A percentile compares a stretch with the other conserved stretches of the same genome.
phyloP scores from a whole-genome alignment of 257 asterid species.

The Paraleonurus japonicus region DNA sequence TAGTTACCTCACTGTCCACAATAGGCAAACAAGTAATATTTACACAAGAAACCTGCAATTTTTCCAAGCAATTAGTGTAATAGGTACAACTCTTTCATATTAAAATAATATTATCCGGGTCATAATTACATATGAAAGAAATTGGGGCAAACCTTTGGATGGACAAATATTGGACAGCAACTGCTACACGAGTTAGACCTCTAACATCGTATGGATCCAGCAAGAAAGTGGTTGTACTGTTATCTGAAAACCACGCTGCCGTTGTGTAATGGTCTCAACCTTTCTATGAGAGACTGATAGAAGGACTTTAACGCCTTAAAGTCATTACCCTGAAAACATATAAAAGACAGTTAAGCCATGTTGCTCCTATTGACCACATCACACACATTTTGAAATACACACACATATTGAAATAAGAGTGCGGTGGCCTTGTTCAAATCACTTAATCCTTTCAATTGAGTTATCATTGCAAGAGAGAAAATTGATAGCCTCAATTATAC shows the following conservation, averaged over 20 bases:
- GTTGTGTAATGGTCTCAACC: constrained; percentile 76
- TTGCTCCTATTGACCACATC: background rate
- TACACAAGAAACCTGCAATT: constrained; percentile 69
- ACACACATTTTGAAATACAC: background rate
- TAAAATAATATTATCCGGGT: background rate
- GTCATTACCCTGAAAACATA: constrained; percentile 62
- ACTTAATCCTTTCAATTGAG: background rate
- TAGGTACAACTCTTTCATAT: background rate
- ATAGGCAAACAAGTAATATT: constrained; percentile 41
- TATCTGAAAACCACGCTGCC: constrained; percentile 87
- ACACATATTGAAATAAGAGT: background rate
- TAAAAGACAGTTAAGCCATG: background rate
- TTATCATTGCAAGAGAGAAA: background rate
- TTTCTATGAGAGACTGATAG: constrained; percentile 77
- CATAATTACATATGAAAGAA: background rate
- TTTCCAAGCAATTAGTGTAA: constrained; percentile 1
- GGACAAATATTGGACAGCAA: constrained; percentile 28
- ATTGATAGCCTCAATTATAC: constrained; percentile 36
- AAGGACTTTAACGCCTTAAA: constrained; percentile 68
- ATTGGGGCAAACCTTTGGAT: constrained; percentile 35
- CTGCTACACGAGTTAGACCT: constrained; percentile 30
- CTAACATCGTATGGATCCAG: constrained; percentile 15
- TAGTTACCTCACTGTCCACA: constrained; percentile 48
- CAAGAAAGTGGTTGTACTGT: constrained; percentile 20
- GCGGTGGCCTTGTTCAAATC: too few relatives aligned